A percentile compares a stretch with the other conserved stretches of the same genome.
Conservation (phyloP, 2,329 filamentous ascomycete genomes). For the Nectriaceae sp. region DNA sequence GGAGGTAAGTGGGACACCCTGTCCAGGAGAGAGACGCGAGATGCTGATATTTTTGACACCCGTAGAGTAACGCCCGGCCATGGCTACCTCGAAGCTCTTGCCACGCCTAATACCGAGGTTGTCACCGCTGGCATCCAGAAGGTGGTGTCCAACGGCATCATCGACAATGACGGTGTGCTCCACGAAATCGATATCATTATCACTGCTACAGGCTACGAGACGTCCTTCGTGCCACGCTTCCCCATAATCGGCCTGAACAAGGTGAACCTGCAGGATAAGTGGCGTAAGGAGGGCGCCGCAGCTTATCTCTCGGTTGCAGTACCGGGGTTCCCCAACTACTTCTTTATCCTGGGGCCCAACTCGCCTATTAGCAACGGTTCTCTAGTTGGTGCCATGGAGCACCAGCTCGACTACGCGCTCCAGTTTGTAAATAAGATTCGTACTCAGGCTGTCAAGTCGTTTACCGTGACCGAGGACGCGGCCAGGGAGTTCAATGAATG, state of each 20-base stretch:
- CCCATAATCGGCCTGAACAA: slow-evolving; percentile 47
- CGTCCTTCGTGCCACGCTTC: slow-evolving; percentile 36
- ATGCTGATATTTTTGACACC: too few relatives aligned
- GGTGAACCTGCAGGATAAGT: slow-evolving; percentile 30
- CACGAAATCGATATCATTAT: slow-evolving; percentile 25
- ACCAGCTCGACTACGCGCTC: not conserved
- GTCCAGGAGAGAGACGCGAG: too few relatives aligned
- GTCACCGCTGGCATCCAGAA: slow-evolving; percentile 1
- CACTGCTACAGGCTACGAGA: slow-evolving; percentile 28
- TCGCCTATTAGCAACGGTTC: not conserved
- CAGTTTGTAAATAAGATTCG: not conserved
- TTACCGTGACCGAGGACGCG: not conserved
- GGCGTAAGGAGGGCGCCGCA: slow-evolving; percentile 26
- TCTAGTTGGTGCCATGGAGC: not conserved
- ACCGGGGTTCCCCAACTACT: slow-evolving; percentile 30
- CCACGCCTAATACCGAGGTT: slow-evolving; percentile 5
- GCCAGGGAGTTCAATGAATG: not conserved
- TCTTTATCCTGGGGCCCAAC: slow-evolving; percentile 5
- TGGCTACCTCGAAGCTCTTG: slow-evolving; percentile 12
- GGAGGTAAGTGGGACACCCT: too few relatives aligned
- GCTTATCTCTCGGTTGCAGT: slow-evolving; percentile 34
- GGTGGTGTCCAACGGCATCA: slow-evolving; percentile 6
- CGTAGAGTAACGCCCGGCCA: slow-evolving; percentile 11
- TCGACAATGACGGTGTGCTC: slow-evolving; percentile 4
- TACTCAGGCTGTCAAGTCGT: not conserved